Percentiles rank a stretch among this genome's conserved stretches.
Evolutionary conservation across 2,329 filamentous ascomycete genomes (phyloP).

Genomic region (Apiospora koreana): DNA sequence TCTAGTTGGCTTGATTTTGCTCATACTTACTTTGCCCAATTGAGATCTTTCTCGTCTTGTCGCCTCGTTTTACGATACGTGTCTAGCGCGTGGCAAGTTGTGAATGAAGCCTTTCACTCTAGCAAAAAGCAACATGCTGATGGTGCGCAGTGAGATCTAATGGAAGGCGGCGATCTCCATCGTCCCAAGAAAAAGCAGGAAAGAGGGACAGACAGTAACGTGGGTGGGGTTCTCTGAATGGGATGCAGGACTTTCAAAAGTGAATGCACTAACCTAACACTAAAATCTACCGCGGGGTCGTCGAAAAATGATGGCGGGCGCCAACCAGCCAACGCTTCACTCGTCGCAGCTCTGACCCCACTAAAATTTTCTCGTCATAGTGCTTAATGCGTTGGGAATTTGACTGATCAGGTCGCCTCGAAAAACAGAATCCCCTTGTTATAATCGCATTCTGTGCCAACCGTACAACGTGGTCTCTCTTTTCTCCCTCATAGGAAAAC

Average conservation of each 20-base stretch:
- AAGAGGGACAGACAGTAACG: background rate
- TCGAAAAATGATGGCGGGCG: background rate
- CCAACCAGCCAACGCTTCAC: too few species aligned
- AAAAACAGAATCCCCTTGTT: background rate
- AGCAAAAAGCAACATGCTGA: background rate
- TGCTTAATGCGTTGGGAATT: conserved; percentile 1
- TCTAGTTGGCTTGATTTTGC: too few species aligned
- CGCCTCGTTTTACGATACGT: background rate
- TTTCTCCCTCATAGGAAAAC: background rate
- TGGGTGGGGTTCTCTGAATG: background rate
- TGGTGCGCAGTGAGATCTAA: background rate
- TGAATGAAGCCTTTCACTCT: background rate
- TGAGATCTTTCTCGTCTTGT: background rate
- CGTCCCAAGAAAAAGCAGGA: background rate
- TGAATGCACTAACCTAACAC: too few species aligned
- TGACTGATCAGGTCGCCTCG: background rate
- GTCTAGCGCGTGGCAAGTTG: background rate
- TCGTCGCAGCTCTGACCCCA: background rate
- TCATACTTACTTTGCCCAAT: too few species aligned
- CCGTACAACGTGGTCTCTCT: background rate
- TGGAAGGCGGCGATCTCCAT: conserved; percentile 8
- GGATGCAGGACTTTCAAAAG: conserved; percentile 2
- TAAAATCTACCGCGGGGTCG: conserved; percentile 5
- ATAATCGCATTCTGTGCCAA: background rate
- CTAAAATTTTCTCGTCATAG: conserved; percentile 4